Evolutionary conservation across 2,329 filamentous ascomycete species (phyloP), one percentile per base, ranked within the genome.

Genomic region (Fusarium drepaniforme): DNA sequence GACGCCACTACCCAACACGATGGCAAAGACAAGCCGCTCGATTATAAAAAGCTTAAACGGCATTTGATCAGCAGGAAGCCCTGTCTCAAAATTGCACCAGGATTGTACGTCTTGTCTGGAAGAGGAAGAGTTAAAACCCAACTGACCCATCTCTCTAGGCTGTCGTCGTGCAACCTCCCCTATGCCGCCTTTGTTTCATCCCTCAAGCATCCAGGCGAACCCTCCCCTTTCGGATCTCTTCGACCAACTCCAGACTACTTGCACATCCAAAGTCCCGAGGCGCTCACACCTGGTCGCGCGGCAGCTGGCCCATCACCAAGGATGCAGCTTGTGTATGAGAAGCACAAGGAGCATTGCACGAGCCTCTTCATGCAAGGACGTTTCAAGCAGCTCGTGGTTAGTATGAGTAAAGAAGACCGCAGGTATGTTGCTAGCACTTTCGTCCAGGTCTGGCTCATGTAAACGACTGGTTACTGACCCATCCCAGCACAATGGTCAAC

Each of bases 341-440:
- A 71, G 18, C 18, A n/a, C 0, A 57, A 35, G 18, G 37, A 72
- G 7, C 5, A 62, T 1, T 13, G 33, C 2, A 53, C 73, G 4
- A 68, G 53, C n/a, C 44, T 75, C 0, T 70, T 76, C 13, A 25
- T 75, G 0, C 68, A 75, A 37, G 71, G 73, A 0, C 56, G 57
- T 1, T 4, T 68, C 0, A 5, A 65, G 8, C 56, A 73, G 3
- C 71, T 76, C 15, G 5, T 69, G 2, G 12, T 67, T 8, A 46
- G 13, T 4, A 40, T 74, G 67, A 6, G 18, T 8, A 28, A 60
- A 28, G 68, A 75, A 1, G 60, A 75, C 13, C 70, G 71, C 13
- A 62, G 8, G 74, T 64, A 59, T 5, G 70, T 37, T 8, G 4
- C 13, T 11, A 12, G 18, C 2, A 38, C 7, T 8, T 15, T 35